Evolutionary conservation across 352 stramenopile species (phyloP), one percentile per base, ranked within the genome.

Genomic region (Globisporangium takayamanum): DNA sequence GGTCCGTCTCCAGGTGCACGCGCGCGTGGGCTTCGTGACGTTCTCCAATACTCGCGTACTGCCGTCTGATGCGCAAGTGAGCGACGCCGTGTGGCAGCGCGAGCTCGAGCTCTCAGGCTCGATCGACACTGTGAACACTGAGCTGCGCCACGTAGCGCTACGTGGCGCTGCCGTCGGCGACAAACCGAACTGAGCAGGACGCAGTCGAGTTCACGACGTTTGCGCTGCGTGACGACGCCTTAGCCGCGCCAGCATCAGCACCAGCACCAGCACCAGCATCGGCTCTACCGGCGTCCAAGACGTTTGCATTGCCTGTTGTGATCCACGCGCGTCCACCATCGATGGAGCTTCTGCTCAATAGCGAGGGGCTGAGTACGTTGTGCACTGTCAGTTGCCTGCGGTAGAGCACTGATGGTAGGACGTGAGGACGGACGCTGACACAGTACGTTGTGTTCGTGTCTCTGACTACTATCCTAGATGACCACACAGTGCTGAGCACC

Each of bases 61-160:
- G 5, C 15, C 53, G 18, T 18, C 4, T 15, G 5, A 3, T 33
- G 18, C 12, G 37, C 26, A 20, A 28, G 8, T 6, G 25, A 25
- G 33, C 2, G 25, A 33, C 25, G 11, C 15, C 12, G n/a, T 5
- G 2, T 66, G 59, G 59, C 57, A 57, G 59, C 53, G 6, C 1
- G 28, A 53, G 15, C n/a, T 61, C 12, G 54, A 49, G 3, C 25
- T 66, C 28, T 25, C 30, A 5, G 59, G 59, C 6, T 56, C 53
- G 6, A 50, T 57, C 14, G 25, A 8, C 7, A 22, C 25, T 15
- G 28, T 61, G 26, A 61, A 60, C 53, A 28, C 28, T 42, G 53
- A 59, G 47, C 47, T 61, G 2, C 26, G 42, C 14, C 49, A 36
- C 8, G 26, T 66, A n/a, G 39, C 53, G 53, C 8, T 66, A 66